Evolutionary conservation across 1,284 basidiomycete genomes (phyloP).

Genomic region (Bondarzewia mesenterica): DNA sequence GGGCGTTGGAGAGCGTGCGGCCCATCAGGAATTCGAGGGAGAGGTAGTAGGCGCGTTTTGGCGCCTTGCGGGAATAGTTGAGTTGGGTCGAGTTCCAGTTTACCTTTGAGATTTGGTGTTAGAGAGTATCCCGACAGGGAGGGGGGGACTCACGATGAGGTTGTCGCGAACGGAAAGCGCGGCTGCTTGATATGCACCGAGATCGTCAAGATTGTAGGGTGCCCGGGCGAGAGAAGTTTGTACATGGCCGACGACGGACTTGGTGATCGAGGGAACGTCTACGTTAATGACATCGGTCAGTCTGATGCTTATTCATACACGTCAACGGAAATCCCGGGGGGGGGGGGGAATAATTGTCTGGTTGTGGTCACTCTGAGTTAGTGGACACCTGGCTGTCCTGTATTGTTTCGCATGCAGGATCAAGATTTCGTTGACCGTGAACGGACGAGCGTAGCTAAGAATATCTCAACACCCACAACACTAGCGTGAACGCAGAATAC

Average conservation of each 20-base stretch:
- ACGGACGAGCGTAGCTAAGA: too few relatives aligned
- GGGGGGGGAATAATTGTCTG: neutral
- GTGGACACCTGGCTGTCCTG: too few relatives aligned
- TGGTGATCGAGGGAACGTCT: conserved; percentile 67
- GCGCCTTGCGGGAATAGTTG: conserved; percentile 60
- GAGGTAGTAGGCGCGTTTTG: conserved; percentile 83
- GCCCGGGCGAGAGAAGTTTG: conserved; percentile 85
- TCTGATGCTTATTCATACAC: neutral
- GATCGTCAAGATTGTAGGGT: conserved; percentile 78
- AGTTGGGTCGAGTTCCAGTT: conserved; percentile 79
- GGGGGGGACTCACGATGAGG: conserved; percentile 46
- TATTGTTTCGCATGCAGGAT: too few relatives aligned
- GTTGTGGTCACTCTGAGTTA: conserved; percentile 1
- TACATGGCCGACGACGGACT: conserved; percentile 78
- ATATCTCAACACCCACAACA: too few relatives aligned
- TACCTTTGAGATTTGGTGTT: conserved; percentile 30
- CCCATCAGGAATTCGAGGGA: conserved; percentile 90
- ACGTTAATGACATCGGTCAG: neutral
- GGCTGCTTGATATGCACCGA: conserved; percentile 75
- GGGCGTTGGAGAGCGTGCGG: conserved; percentile 67
- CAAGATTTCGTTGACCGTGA: too few relatives aligned
- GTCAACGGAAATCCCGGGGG: neutral
- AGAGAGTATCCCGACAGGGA: conserved; percentile 15
- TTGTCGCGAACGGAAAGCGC: conserved; percentile 81
- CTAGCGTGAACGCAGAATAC: too few relatives aligned